Conservation (phyloP, 2,329 filamentous ascomycete species). For the Colletotrichum filicis region DNA sequence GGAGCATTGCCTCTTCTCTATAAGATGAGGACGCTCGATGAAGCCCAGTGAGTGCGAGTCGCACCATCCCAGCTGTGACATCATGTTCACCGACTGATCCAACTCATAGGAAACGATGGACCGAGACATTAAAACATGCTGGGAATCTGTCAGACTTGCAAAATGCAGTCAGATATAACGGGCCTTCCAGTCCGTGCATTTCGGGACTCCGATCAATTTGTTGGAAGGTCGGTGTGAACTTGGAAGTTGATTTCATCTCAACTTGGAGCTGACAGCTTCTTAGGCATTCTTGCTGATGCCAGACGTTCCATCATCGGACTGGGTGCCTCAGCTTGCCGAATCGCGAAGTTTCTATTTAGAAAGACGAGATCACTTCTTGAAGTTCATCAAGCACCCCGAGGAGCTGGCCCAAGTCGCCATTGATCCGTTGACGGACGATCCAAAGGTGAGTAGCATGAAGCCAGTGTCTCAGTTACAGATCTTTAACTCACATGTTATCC, state of each 20-base stretch:
- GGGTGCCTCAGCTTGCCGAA: slow-evolving; percentile 74
- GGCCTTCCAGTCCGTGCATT: slow-evolving; percentile 70
- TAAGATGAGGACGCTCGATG: slow-evolving; percentile 29
- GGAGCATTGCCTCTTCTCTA: slow-evolving; percentile 4
- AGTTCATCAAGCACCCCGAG: slow-evolving; percentile 86
- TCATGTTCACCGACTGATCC: slow-evolving; percentile 28
- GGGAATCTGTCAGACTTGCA: slow-evolving; percentile 70
- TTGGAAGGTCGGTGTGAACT: slow-evolving; percentile 78
- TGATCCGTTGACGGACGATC: slow-evolving; percentile 89
- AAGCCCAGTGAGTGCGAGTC: slow-evolving; percentile 30
- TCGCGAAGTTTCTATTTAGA: slow-evolving; percentile 80
- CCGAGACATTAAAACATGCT: slow-evolving; percentile 68
- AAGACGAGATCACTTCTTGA: slow-evolving; percentile 79
- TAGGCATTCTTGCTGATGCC: slow-evolving; percentile 86
- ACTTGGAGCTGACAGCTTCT: slow-evolving; percentile 27
- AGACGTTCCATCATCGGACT: slow-evolving; percentile 71
- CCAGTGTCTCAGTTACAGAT: neutral
- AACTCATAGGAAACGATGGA: slow-evolving; percentile 71
- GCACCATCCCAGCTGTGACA: slow-evolving; percentile 35
- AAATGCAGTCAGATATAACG: slow-evolving; percentile 71
- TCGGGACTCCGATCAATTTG: slow-evolving; percentile 85
- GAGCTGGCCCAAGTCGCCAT: slow-evolving; percentile 75
- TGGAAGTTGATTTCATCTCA: neutral
- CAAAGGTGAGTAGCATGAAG: slow-evolving; percentile 53
- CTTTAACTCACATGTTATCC: slow-evolving; percentile 54